Evolutionary conservation across 1,139 yeast species (phyloP), one percentile per base, ranked within the genome.

Genomic region (Citeromyces siamensis): DNA sequence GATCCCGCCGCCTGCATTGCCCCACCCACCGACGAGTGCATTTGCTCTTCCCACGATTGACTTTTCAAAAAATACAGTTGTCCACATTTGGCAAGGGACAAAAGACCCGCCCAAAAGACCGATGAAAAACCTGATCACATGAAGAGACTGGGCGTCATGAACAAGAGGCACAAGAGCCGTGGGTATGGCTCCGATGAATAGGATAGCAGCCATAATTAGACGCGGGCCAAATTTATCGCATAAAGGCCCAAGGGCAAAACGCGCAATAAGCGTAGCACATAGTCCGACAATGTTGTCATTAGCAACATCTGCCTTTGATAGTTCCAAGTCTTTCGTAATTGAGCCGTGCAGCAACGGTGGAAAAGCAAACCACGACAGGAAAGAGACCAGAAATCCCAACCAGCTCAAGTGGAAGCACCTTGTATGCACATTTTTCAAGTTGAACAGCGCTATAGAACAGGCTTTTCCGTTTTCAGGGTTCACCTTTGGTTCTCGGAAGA

Each of bases 1-100:
- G 32, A 55, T 57, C 37, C 61, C 61, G 21, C 59, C 61, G 21
- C 61, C 61, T 13, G 60, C 50, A 39, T 56, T 56, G 37, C 60
- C 60, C 56, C 58, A 55, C 13, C 61, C 61, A 28, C 54, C 61
- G 18, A 53, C 56, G 20, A 56, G 41, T 3, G 60, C 56, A 42
- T 54, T 55, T 1, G 60, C 60, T 8, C 51, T 44, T 3, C 60
- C 60, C 8, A 56, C 57, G 22, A 56, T 48, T 7, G 49, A 38
- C 40, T 51, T 53, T 42, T 56, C 61, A 37, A 53, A 56, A 39
- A 55, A 56, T 2, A 46, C 40, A 1, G 58, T 51, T 5, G 56
- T 53, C 54, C 58, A 56, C 32, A 49, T 46, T 33, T 55, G 56
- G 37, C 60, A 56, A 12, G 59, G 56, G 10, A 56, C 51, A 37